Evolutionary conservation across 163 green algal species (phyloP).

Genomic region (Trebouxia gelatinosa): DNA sequence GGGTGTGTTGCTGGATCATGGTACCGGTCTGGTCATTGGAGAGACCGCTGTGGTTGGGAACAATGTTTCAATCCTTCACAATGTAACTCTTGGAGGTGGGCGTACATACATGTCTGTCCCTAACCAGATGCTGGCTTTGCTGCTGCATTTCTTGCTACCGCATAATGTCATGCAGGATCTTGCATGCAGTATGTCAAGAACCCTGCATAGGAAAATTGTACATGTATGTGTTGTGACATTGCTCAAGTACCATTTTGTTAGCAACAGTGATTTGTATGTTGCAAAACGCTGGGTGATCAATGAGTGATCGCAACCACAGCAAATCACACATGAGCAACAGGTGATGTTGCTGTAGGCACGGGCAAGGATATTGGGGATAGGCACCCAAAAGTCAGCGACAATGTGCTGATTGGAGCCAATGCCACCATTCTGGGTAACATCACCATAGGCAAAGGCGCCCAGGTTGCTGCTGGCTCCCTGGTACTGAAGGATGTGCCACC

Average conservation of each 20-base stretch:
- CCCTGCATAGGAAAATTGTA: too few relatives aligned
- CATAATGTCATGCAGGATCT: too few relatives aligned
- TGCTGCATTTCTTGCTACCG: too few relatives aligned
- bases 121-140: too few relatives aligned
- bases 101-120: too few relatives aligned
- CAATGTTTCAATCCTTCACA: constrained; percentile 93
- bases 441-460: constrained; percentile 75
- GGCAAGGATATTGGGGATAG: constrained; percentile 94
- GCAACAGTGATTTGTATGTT: too few relatives aligned
- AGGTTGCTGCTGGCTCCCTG: constrained; percentile 80
- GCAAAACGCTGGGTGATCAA: too few relatives aligned
- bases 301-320: too few relatives aligned
- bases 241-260: too few relatives aligned
- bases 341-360: constrained; percentile 72
- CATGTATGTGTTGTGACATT: too few relatives aligned
- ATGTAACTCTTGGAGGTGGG: constrained; percentile 75
- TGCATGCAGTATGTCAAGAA: too few relatives aligned
- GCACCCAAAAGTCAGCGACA: constrained; percentile 91
- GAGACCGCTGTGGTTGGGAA: constrained; percentile 94
- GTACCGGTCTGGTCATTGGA: constrained; percentile 95
- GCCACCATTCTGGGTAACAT: constrained; percentile 97
- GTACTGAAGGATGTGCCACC: constrained; percentile 92
- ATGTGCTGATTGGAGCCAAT: constrained; percentile 92
- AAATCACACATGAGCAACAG: too few relatives aligned
- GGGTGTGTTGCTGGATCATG: constrained; percentile 94